Percentiles rank a stretch among this genome's conserved stretches.
These are phyloP conservation scores for Nicotiana benthamiana DNA, from an alignment of 257 asterid genomes.

Conservation along the genomic window DNA sequence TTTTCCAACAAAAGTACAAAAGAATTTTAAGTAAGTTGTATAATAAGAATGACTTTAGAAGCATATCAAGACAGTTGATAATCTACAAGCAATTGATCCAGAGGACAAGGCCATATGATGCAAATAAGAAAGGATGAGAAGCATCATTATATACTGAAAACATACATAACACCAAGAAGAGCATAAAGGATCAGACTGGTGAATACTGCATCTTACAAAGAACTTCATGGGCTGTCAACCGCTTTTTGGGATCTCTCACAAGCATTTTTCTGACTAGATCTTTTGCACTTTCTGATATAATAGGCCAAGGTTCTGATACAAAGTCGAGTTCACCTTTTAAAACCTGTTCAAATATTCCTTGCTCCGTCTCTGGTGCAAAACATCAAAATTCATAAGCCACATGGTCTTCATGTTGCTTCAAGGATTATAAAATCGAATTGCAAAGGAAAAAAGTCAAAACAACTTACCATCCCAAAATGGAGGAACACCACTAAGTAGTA, in stretches of 20 bases:
- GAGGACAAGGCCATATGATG: not conserved
- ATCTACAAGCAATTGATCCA: not conserved
- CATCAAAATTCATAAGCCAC: not conserved
- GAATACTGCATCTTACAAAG: constrained; percentile 41
- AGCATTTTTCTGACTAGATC: constrained; percentile 62
- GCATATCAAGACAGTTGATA: not conserved
- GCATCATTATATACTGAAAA: not conserved
- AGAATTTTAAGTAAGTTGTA: not conserved
- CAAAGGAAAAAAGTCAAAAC: not conserved
- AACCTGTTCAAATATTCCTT: constrained; percentile 68
- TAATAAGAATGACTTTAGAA: not conserved
- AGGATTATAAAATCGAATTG: not conserved
- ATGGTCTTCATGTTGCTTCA: not conserved
- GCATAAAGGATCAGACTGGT: constrained; percentile 6
- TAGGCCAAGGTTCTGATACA: constrained; percentile 72
- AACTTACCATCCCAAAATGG: constrained; percentile 64
- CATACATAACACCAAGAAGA: not conserved
- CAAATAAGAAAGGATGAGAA: not conserved
- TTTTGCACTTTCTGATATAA: constrained; percentile 56
- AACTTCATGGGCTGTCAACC: constrained; percentile 62
- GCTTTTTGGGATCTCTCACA: constrained; percentile 51
- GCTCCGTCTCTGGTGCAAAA: constrained; percentile 47
- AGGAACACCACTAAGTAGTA: constrained; percentile 57
- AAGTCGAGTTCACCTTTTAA: constrained; percentile 62
- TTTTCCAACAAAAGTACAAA: not conserved